Conservation (phyloP, 23 red algal species). For the Chondrus crispus region DNA sequence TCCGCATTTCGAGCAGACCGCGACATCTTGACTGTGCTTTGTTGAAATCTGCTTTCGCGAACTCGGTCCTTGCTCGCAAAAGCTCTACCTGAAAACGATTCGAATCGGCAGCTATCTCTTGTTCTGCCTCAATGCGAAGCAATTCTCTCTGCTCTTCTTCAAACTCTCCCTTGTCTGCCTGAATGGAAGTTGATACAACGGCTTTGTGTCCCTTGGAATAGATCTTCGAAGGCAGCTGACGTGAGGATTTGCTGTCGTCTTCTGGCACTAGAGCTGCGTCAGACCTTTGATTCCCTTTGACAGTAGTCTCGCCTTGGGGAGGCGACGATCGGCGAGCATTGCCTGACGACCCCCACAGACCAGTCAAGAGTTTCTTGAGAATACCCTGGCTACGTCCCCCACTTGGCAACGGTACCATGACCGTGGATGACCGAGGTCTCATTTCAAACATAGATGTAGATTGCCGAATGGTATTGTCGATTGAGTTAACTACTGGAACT, state of each 20-base stretch:
- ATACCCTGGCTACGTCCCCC: neutral
- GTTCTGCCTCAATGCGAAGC: conserved; percentile 55
- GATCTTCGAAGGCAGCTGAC: neutral
- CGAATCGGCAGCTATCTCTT: conserved; percentile 38
- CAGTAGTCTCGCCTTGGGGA: neutral
- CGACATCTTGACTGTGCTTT: conserved; percentile 25
- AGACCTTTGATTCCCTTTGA: neutral
- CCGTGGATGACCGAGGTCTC: neutral
- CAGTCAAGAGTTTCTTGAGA: conserved; percentile 9
- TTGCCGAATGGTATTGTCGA: conserved; percentile 22
- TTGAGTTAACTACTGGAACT: conserved; percentile 10
- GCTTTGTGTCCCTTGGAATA: neutral
- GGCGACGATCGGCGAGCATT: neutral
- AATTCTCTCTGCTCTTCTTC: conserved; percentile 57
- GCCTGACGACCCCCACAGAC: neutral
- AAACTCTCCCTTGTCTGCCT: neutral
- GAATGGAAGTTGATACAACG: neutral
- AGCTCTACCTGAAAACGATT: conserved; percentile 64
- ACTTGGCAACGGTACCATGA: conserved; percentile 10
- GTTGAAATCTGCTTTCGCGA: conserved; percentile 10
- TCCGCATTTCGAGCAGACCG: conserved; percentile 34
- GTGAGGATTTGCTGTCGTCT: neutral
- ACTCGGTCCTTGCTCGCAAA: conserved; percentile 31
- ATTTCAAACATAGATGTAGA: conserved; percentile 18
- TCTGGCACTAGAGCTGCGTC: neutral